Percentiles rank a stretch among this genome's conserved stretches.
phyloP scores from a whole-genome alignment of 2,329 filamentous ascomycete genomes.

The Nannizzia gypsea region DNA sequence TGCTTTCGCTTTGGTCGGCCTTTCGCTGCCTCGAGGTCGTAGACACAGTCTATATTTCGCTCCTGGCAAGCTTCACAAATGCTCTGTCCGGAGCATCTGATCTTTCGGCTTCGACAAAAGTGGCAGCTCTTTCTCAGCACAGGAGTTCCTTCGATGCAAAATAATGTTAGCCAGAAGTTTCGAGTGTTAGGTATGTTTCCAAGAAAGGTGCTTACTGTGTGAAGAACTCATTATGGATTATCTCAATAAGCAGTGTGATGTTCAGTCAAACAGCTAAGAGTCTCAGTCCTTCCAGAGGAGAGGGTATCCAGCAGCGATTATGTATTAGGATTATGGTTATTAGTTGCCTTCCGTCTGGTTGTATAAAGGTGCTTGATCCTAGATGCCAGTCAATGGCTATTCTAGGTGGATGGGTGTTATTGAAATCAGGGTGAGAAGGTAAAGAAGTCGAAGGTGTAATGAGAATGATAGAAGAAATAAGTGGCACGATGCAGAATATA shows the following conservation, averaged over 20 bases:
- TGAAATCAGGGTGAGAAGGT: background rate
- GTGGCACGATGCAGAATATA: background rate
- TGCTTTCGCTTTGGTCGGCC: slow-evolving; percentile 10
- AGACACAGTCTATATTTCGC: slow-evolving; percentile 10
- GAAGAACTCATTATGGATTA: slow-evolving; percentile 7
- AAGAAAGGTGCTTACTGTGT: background rate
- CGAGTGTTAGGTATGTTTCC: background rate
- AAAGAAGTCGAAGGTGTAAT: background rate
- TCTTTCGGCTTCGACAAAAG: slow-evolving; percentile 10
- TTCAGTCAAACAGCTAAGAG: background rate
- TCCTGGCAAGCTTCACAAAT: slow-evolving; percentile 11
- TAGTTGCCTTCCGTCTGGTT: background rate
- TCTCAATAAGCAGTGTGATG: background rate
- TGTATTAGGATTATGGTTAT: slow-evolving; percentile 2
- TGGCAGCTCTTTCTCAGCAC: slow-evolving; percentile 10
- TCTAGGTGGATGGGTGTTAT: background rate
- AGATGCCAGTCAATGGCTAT: slow-evolving; percentile 2
- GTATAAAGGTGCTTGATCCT: background rate
- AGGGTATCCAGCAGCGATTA: background rate
- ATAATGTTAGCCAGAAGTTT: background rate
- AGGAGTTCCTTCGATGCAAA: background rate
- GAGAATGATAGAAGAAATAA: background rate
- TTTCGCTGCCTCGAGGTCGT: slow-evolving; percentile 9
- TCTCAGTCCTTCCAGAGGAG: background rate
- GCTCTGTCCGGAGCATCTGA: slow-evolving; percentile 8